Evolutionary conservation across 2,329 filamentous ascomycete species (phyloP).

Genomic region (Didymella exigua): DNA sequence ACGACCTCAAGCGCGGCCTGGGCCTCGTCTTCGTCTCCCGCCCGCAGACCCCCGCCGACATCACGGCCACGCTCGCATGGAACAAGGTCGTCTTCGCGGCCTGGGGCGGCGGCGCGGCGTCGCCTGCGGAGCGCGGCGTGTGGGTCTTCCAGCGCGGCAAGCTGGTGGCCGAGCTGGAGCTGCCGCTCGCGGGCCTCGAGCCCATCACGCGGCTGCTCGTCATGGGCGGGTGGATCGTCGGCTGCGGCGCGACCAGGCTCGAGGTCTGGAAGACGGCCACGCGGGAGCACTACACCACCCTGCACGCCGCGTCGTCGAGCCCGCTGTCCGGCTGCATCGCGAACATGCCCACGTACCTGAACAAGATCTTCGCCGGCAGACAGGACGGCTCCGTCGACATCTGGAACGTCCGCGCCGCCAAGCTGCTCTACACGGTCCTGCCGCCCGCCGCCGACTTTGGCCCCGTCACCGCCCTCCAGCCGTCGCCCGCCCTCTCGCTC

Average conservation of each 20-base stretch:
- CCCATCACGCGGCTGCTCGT: slow-evolving; percentile 78
- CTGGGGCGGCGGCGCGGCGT: slow-evolving; percentile 72
- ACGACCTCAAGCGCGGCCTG: slow-evolving; percentile 87
- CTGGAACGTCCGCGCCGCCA: slow-evolving; percentile 93
- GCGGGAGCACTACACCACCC: slow-evolving; percentile 87
- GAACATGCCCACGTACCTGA: slow-evolving; percentile 92
- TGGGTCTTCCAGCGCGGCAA: slow-evolving; percentile 94
- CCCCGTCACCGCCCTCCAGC: slow-evolving; percentile 83
- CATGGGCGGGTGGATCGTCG: slow-evolving; percentile 91
- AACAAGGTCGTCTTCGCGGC: slow-evolving; percentile 87
- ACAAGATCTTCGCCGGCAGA: slow-evolving; percentile 91
- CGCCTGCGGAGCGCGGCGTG: slow-evolving; percentile 68
- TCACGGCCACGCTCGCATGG: slow-evolving; percentile 87
- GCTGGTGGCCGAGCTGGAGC: slow-evolving; percentile 75
- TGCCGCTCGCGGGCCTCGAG: slow-evolving; percentile 69
- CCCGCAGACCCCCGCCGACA: slow-evolving; percentile 82
- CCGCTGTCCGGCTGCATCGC: slow-evolving; percentile 78
- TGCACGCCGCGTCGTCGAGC: slow-evolving; percentile 66
- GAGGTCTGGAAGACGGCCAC: slow-evolving; percentile 88
- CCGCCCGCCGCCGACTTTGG: slow-evolving; percentile 75
- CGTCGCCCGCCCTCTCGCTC: slow-evolving; percentile 81
- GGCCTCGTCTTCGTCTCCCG: slow-evolving; percentile 92
- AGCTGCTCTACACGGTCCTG: slow-evolving; percentile 87
- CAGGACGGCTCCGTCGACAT: slow-evolving; percentile 91
- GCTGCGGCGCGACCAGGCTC: slow-evolving; percentile 73